Base-by-base conservation (phyloP, 495 filamentous ascomycete genomes). In the Penicillium cataractarum region DNA sequence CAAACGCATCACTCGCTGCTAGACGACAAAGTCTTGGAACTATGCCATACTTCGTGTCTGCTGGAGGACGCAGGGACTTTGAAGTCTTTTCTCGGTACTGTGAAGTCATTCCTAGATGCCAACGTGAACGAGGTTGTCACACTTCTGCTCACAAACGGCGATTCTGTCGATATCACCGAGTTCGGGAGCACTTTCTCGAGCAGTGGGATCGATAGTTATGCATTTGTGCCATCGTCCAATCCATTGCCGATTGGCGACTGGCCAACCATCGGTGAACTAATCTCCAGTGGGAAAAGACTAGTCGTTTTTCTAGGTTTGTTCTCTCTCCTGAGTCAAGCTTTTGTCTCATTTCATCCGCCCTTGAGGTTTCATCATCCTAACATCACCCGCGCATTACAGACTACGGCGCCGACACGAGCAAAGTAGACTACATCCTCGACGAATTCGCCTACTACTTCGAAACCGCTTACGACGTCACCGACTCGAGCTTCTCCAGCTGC, bases 371-470 rank as follows among this genome's bases (percentile, higher is more conserved):
- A 33, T 56, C 33, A 51, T 24, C 33, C 56, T 19, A 58, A 31
- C 44, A 22, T 33, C 10, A 26, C 21, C 19, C 17, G 8, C 15
- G 21, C 26, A 55, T 22, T n/a, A 42, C 46, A 75, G 82, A 84
- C 65, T 79, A 75, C 63, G 81, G 87, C 57, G 78, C 81, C 29
- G 57, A 83, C 57, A 73, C 79, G 49, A 54, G 67, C 9, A 62
- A 67, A 2, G 80, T 84, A 54, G 79, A 87, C 0, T 91, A 87
- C 73, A 84, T 92, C n/a, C 80, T 90, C 26, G 70, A 83, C 60
- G 87, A 93, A 69, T 93, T 90, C 73, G 72, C 78, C 56, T 81
- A 90, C 71, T 83, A 89, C 67, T 93, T 91, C 71, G 89, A 92
- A 74, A 92, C 87, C 0, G 72, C 87, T 15, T 93, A 78, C 69